Evolutionary conservation across 495 filamentous ascomycete genomes (phyloP), one percentile per base, ranked within the genome.

Genomic region (Penicillium psychrofluorescens): DNA sequence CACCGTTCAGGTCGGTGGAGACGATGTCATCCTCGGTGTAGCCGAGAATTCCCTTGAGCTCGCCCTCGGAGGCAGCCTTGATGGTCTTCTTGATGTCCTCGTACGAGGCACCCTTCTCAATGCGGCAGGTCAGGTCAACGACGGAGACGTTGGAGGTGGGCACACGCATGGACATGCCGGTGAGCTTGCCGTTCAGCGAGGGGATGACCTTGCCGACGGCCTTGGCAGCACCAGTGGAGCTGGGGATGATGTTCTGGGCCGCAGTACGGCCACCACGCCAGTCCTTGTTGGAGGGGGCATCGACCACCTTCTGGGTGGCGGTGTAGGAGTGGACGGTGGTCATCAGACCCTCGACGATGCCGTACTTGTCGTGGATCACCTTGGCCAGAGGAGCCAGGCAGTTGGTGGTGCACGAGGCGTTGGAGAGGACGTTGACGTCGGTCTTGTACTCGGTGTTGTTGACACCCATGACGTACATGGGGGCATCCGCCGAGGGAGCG

Each of bases 381-480:
- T 98, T 98, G 74, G 94, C 92, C 53, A 98, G 85, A 62, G 92
- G 92, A 70, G 92, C 92, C 67, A 98, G 76, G 83, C 92, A 97
- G 84, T 98, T 98, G 76, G 92, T 98, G 63, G 92, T 98, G 79
- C 92, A 98, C 59, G 94, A 97, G 54, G 92, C 92, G 78, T 98
- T 98, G 75, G 92, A 97, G 76, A 97, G 85, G 71, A 98, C 82
- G 55, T 86, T 74, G 66, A 92, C 78, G 66, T 87, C 83, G 64
- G 79, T 81, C 70, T 83, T 90, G 82, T 98, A 98, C 57, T 70
- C 75, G 68, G 87, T 77, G 71, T 97, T 78, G 80, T 98, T 98
- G 73, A 98, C 92, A 68, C 92, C 92, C 86, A 95, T 95, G 61
- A 98, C 92, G 80, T 92, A 98, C 92, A 98, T 98, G 60, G 92